Evolutionary conservation across 2,329 filamentous ascomycete genomes (phyloP), one percentile per base, ranked within the genome.

Genomic region (Aspergillus costaricaensis): DNA sequence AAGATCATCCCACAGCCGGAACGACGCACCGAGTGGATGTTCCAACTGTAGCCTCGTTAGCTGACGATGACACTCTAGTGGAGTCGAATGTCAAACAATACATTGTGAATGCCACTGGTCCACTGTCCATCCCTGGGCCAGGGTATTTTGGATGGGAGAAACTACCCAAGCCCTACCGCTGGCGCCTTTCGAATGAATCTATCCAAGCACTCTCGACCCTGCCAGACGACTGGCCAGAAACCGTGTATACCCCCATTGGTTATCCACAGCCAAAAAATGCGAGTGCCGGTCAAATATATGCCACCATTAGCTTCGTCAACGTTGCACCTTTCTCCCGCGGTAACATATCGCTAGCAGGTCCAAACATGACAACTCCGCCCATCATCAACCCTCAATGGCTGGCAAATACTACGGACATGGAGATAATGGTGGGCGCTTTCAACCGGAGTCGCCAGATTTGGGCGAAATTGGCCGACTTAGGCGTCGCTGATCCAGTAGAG

Each of bases 341-440:
- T 14, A 58, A 30, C 8, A 57, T 67, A 48, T 60, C 59, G 8
- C 52, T 67, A 10, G 62, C 59, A 19, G 58, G 58, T 6, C 48
- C 63, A 12, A 57, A 59, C 32, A 67, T 67, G 65, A 57, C 63
- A 38, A 64, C 61, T 8, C 59, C 57, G 5, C 65, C 61, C 15
- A 30, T 60, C 21, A 58, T 67, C 14, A 62, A 65, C 17, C 65
- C 63, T 9, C 63, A 64, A 15, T 67, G 60, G 57, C 41, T 62
- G 12, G 39, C 49, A 6, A 54, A 65, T 47, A 25, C 63, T 2
- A 64, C 73, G 0, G 82, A 84, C 41, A 60, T 74, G 36, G 76
- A 81, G 10, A 68, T 83, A 1, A 77, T 75, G 4, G 62, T 84
- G 10, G 74, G 75, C 0, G 69, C 69, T 0, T 79, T 78, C 62